Evolutionary conservation across 1,139 yeast genomes (phyloP), one percentile per base, ranked within the genome.

Genomic region (Pichia sorboxylosa): DNA sequence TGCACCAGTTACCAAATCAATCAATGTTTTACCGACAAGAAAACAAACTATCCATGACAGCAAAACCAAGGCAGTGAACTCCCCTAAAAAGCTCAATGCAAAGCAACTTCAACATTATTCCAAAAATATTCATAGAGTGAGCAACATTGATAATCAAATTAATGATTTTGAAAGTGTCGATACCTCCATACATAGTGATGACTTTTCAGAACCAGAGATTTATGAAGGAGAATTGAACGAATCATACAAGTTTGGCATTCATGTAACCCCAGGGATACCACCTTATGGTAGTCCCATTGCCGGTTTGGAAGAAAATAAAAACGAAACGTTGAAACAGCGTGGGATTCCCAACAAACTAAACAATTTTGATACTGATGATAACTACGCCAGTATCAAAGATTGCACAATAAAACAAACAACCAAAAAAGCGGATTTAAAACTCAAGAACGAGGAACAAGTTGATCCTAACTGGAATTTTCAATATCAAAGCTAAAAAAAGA

Each of bases 291-390:
- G 11, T 11, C 8, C 8, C 22, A 9, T 20, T 20, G 22, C 22
- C 11, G 11, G 22, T 9, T 9, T 9, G 8, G 10, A 20, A 20
- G 22, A 20, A 20, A 9, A 9, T 11, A 20, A 20, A 9, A 20
- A 20, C 22, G 22, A 20, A 9, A 20, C 22, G 5, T 15, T 28
- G n/a, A 22, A 24, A 10, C 31, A 26, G 26, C 22, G 33, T 13
- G 23, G 21, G 4, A 13, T 30, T 17, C 37, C 37, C 19, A 34
- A 30, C n/a, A 29, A 34, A 17, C 5, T 13, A 2, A 28, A 30
- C 15, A 30, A 30, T 16, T 34, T 34, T 27, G 32, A 30, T 16
- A 17, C 37, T n/a, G 24, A 28, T 8, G 34, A 30, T 14, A 34
- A 34, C 11, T 26, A 32, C 17, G n/a, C 23, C 2, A 27, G 27